These are phyloP conservation scores for Aegilops tauschii DNA, from an alignment of 176 grass and related monocot genomes.

Conservation along the genomic window DNA sequence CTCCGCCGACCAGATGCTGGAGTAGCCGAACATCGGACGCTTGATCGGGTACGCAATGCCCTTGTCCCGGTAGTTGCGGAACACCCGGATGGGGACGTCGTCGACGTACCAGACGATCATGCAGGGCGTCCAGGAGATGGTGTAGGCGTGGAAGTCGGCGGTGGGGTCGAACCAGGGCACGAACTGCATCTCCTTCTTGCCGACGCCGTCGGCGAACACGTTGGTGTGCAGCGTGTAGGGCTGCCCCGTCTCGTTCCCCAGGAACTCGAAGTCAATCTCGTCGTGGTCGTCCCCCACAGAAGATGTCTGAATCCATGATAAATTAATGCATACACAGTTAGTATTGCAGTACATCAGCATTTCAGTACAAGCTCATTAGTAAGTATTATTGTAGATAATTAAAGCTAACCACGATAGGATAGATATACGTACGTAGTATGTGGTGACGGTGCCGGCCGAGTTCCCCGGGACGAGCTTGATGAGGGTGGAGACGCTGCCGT, in stretches of 20 bases:
- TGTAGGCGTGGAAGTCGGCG: slow-evolving; percentile 69
- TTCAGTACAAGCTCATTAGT: too few species aligned
- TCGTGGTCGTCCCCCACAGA: background rate
- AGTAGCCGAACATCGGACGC: slow-evolving; percentile 46
- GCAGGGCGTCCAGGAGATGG: slow-evolving; percentile 71
- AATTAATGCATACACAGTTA: too few species aligned
- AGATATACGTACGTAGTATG: slow-evolving; percentile 51
- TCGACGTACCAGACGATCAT: slow-evolving; percentile 51
- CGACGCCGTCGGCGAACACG: slow-evolving; percentile 49
- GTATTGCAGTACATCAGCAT: too few species aligned
- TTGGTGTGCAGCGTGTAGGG: slow-evolving; percentile 72
- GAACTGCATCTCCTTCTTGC: slow-evolving; percentile 60
- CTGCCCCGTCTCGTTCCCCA: slow-evolving; percentile 21
- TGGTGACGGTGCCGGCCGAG: slow-evolving; percentile 29
- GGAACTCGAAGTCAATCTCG: background rate
- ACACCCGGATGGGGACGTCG: slow-evolving; percentile 51
- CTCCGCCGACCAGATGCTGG: slow-evolving; percentile 78
- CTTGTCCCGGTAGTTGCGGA: slow-evolving; percentile 49
- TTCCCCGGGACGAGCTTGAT: slow-evolving; percentile 62
- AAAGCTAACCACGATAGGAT: too few species aligned
- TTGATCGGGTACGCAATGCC: slow-evolving; percentile 47
- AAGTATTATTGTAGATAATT: too few species aligned
- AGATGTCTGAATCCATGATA: background rate
- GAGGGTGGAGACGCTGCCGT: slow-evolving; percentile 56
- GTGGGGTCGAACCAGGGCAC: slow-evolving; percentile 72